Evolutionary conservation across 2,329 filamentous ascomycete species (phyloP), one percentile per base, ranked within the genome.

Genomic region (Pleoardoris graminearum): DNA sequence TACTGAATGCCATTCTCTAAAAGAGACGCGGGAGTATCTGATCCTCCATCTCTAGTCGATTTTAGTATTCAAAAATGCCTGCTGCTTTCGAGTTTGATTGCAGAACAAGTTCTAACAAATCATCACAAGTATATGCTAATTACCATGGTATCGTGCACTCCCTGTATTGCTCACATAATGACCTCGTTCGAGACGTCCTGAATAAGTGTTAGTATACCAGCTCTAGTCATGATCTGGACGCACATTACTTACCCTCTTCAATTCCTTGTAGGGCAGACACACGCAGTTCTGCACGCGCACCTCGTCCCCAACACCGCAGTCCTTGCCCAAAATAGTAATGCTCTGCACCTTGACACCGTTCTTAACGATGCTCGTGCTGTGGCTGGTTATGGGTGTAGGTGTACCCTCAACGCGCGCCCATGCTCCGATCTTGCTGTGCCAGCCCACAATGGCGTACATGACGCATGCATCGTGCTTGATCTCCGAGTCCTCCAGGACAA

Each of bases 281-380:
- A 99, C 87, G 74, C 94, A 99, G 79, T 99, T 97, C 79, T 97
- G 93, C 65, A 99, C 91, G 58, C 91, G 85, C 10, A 97, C 87
- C 76, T 97, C 94, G 67, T 99, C 94, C 3, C 88, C 91, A 25
- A 97, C 94, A 50, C 81, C 85, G 69, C 93, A 97, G 76, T 99
- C 94, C 81, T 97, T 97, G 71, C 93, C 93, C 58, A 99, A 77
- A 62, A 97, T 99, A 41, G 93, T 97, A 71, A 97, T 94, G 75
- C 91, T 96, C 81, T 97, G 94, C 46, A 99, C 94, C 82, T 97
- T 97, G 76, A 97, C 87, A 46, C 94, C 94, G 69, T 97, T 96
- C 85, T 97, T 97, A 75, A 97, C 82, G 67, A 97, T 91, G 77
- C 89, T 96, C 12, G 93, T 97, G 48, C 85, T 89, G 79, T 97